phyloP scores from a whole-genome alignment of 2,329 filamentous ascomycete genomes.

The Exophiala spinifera region DNA sequence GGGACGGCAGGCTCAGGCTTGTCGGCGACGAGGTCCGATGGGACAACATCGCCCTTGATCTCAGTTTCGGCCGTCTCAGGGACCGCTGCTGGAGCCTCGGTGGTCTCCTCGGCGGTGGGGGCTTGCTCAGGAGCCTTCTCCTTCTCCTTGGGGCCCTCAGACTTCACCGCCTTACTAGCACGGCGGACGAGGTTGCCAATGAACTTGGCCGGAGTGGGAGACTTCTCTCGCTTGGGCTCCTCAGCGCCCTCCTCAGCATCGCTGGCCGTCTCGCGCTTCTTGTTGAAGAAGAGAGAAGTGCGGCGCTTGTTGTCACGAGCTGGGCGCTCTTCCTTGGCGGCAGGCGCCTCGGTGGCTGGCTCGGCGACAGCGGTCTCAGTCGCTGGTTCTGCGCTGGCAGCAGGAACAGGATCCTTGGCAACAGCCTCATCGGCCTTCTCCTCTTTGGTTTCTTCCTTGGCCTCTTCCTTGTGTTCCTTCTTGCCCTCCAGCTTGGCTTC shows the following conservation, averaged over 20 bases:
- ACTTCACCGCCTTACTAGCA: constrained; percentile 48
- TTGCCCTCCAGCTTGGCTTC: constrained; percentile 31
- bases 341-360: constrained; percentile 26
- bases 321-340: constrained; percentile 42
- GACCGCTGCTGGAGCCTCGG: constrained; percentile 25
- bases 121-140: constrained; percentile 31
- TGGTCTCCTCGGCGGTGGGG: constrained; percentile 9
- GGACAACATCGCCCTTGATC: constrained; percentile 20
- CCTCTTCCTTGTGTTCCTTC: constrained; percentile 28
- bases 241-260: constrained; percentile 44
- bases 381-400: constrained; percentile 15
- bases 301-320: constrained; percentile 45
- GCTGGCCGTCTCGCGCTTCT: constrained; percentile 48
- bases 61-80: constrained; percentile 23
- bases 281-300: constrained; percentile 56
- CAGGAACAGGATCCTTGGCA: constrained; percentile 25
- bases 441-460: constrained; percentile 32
- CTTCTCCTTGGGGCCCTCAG: constrained; percentile 34
- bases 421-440: constrained; percentile 27
- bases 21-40: constrained; percentile 15
- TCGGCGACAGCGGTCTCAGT: constrained; percentile 22
- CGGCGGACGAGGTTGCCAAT: constrained; percentile 49
- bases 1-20: constrained; percentile 16
- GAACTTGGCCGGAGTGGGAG: constrained; percentile 33
- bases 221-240: constrained; percentile 46